Evolutionary conservation across 768 basidiomycete species (phyloP).

Genomic region (Pulveroboletus sp.): DNA sequence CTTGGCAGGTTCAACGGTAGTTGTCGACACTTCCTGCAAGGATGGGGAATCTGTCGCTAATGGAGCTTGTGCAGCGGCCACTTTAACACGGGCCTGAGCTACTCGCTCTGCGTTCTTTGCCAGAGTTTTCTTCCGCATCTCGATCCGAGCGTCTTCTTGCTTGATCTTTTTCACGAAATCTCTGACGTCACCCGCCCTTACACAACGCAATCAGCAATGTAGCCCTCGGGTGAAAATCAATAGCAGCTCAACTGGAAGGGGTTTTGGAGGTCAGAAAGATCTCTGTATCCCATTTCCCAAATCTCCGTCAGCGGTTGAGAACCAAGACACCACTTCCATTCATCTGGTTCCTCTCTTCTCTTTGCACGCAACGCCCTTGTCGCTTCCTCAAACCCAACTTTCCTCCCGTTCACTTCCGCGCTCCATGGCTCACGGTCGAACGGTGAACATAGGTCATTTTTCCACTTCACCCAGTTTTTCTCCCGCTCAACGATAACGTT

Average conservation of each 20-base stretch:
- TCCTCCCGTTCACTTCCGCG: constrained; percentile 42
- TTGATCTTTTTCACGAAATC: constrained; percentile 71
- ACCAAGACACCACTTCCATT: constrained; percentile 64
- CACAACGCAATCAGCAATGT: constrained; percentile 2
- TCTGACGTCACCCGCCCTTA: constrained; percentile 67
- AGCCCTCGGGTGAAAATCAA: background rate
- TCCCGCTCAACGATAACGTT: constrained; percentile 71
- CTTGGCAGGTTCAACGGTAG: constrained; percentile 17
- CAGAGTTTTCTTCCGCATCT: constrained; percentile 42
- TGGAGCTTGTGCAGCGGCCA: constrained; percentile 25
- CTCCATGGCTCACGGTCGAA: constrained; percentile 74
- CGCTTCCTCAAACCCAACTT: constrained; percentile 57
- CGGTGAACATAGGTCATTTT: constrained; percentile 72
- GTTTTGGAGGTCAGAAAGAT: constrained; percentile 55
- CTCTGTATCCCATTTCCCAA: constrained; percentile 78
- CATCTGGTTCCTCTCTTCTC: constrained; percentile 52
- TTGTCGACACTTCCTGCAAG: constrained; percentile 17
- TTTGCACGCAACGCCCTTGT: constrained; percentile 48
- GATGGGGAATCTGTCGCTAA: constrained; percentile 19
- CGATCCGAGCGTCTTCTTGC: constrained; percentile 59
- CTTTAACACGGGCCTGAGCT: constrained; percentile 41
- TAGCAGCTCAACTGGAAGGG: constrained; percentile 57
- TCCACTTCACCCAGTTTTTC: constrained; percentile 89
- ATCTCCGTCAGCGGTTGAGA: constrained; percentile 72
- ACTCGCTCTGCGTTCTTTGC: constrained; percentile 35